Evolutionary conservation across 345 rosid species (phyloP).

Genomic region (Gossypium bickii): DNA sequence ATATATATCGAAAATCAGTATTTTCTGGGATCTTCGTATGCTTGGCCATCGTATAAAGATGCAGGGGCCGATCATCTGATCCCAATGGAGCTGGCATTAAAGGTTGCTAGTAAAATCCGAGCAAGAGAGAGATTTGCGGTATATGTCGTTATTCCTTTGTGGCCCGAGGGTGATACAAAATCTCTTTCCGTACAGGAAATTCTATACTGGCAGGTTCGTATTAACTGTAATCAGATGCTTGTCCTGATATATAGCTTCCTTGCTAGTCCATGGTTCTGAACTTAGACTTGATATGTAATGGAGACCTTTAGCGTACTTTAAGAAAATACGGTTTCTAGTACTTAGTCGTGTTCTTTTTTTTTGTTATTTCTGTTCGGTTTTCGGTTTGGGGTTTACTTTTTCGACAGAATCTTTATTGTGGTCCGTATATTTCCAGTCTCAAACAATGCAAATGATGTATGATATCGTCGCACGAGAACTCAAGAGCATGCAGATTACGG

Average conservation of each 20-base stretch:
- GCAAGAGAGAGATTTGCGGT: conserved; percentile 86
- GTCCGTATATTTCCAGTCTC: not conserved
- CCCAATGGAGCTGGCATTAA: conserved; percentile 94
- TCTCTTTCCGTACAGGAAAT: conserved; percentile 81
- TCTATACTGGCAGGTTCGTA: conserved; percentile 84
- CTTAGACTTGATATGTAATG: not conserved
- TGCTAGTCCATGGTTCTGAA: not conserved
- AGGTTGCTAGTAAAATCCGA: conserved; percentile 83
- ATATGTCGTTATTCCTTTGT: conserved; percentile 82
- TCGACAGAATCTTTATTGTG: not conserved
- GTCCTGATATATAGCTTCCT: not conserved
- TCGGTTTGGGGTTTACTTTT: not conserved
- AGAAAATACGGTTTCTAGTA: not conserved
- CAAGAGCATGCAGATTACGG: conserved; percentile 37
- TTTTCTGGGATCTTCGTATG: conserved; percentile 96
- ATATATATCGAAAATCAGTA: conserved; percentile 98
- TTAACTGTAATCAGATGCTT: not conserved
- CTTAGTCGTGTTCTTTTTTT: not conserved
- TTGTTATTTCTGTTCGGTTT: not conserved
- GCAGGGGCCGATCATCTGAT: conserved; percentile 98
- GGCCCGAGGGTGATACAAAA: conserved; percentile 99
- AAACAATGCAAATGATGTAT: conserved; percentile 57
- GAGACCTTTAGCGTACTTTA: not conserved
- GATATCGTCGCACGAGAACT: conserved; percentile 49
- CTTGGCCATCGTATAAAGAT: conserved; percentile 74